These are phyloP conservation scores for Wickerhamomyces queroliae DNA, from an alignment of 805 yeast genomes.

Conservation along the genomic window DNA sequence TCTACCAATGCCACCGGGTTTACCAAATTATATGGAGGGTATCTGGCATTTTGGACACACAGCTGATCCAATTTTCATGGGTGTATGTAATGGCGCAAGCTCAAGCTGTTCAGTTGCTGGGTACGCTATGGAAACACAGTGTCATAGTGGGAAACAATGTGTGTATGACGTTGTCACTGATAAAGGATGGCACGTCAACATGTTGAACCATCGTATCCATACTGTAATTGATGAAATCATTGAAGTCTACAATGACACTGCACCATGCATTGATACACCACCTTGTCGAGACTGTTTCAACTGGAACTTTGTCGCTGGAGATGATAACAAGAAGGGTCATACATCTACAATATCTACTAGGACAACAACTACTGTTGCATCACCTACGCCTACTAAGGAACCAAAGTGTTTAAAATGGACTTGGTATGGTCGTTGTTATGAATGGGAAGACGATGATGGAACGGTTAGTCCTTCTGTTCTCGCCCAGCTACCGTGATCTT, in stretches of 20 bases:
- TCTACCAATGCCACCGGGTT: slow-evolving; percentile 89
- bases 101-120: slow-evolving; percentile 89
- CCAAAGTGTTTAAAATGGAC: slow-evolving; percentile 25
- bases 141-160: slow-evolving; percentile 88
- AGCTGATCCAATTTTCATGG: slow-evolving; percentile 96
- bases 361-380: not conserved
- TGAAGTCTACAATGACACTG: slow-evolving; percentile 66
- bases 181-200: slow-evolving; percentile 84
- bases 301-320: slow-evolving; percentile 64
- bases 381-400: slow-evolving; percentile 15
- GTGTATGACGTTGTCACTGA: slow-evolving; percentile 87
- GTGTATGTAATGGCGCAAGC: slow-evolving; percentile 92
- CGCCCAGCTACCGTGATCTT: not conserved
- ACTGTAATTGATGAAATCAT: slow-evolving; percentile 83
- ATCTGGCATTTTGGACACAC: slow-evolving; percentile 96
- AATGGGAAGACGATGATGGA: slow-evolving; percentile 20
- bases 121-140: slow-evolving; percentile 93
- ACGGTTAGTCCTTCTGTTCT: not conserved
- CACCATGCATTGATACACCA: slow-evolving; percentile 66
- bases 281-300: slow-evolving; percentile 88
- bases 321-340: slow-evolving; percentile 2
- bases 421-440: slow-evolving; percentile 58
- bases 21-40: slow-evolving; percentile 70
- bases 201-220: slow-evolving; percentile 85
- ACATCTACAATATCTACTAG: not conserved